These are phyloP conservation scores for Colletotrichum tamarilloi DNA, from an alignment of 2,329 filamentous ascomycete genomes.

Conservation along the genomic window DNA sequence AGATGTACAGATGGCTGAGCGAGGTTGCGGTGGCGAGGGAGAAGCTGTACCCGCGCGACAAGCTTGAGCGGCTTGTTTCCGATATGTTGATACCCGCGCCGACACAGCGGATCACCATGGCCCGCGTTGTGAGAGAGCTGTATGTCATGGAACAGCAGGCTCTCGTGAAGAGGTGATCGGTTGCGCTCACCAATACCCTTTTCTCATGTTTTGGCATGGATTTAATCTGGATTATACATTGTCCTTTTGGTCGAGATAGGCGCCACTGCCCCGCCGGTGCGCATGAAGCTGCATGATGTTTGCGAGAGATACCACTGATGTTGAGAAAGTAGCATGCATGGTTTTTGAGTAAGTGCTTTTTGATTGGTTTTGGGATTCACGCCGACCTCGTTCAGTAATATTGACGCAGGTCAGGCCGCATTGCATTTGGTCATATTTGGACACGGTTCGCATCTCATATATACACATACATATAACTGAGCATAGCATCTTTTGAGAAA, in stretches of 20 bases:
- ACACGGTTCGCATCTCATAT: background rate
- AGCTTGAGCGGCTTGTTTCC: conserved; percentile 61
- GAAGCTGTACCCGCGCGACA: conserved; percentile 57
- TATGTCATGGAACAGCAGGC: conserved; percentile 38
- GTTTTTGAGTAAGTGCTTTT: background rate
- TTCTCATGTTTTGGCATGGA: conserved; percentile 6
- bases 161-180: conserved; percentile 18
- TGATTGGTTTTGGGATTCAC: background rate
- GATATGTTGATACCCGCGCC: conserved; percentile 67
- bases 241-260: background rate
- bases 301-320: conserved; percentile 36
- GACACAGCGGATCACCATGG: conserved; percentile 64
- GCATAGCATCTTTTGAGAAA: background rate
- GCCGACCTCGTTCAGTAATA: background rate
- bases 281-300: conserved; percentile 16
- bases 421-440: background rate
- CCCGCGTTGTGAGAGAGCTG: conserved; percentile 59
- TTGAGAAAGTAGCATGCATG: conserved; percentile 12
- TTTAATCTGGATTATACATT: background rate
- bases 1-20: conserved; percentile 68
- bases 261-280: background rate
- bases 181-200: conserved; percentile 9
- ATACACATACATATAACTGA: background rate
- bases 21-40: conserved; percentile 63
- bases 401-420: background rate